Evolutionary conservation across 2,329 filamentous ascomycete genomes (phyloP).

Genomic region (Fusarium compactum): DNA sequence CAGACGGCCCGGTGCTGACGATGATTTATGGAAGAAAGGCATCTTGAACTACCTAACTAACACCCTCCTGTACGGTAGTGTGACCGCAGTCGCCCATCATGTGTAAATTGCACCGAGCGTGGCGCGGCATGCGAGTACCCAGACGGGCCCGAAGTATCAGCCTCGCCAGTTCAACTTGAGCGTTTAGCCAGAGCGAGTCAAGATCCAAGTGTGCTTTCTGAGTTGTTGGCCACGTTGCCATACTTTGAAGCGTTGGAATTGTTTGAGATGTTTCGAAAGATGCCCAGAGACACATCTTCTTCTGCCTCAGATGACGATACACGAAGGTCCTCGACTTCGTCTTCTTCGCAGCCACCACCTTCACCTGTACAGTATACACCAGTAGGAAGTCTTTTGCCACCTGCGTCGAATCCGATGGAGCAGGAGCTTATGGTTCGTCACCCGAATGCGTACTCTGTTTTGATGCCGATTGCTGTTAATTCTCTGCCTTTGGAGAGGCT

Average conservation of each 20-base stretch:
- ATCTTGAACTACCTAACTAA: neutral
- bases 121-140: neutral
- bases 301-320: neutral
- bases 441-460: neutral
- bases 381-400: neutral
- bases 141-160: neutral
- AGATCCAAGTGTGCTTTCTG: neutral
- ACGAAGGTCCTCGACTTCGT: neutral
- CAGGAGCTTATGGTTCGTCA: constrained; percentile 8
- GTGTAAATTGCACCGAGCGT: neutral
- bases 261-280: neutral
- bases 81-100: neutral
- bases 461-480: neutral
- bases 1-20: neutral
- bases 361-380: neutral
- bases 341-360: neutral
- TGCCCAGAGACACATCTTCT: neutral
- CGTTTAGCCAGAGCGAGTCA: neutral
- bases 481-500: neutral
- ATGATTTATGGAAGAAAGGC: neutral
- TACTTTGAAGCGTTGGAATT: constrained; percentile 3
- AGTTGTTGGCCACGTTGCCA: neutral
- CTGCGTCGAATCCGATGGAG: neutral
- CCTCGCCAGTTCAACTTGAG: neutral
- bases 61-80: neutral